These are phyloP conservation scores for Glarea lozoyensis DNA, from an alignment of 495 filamentous ascomycete species.

Conservation along the genomic window DNA sequence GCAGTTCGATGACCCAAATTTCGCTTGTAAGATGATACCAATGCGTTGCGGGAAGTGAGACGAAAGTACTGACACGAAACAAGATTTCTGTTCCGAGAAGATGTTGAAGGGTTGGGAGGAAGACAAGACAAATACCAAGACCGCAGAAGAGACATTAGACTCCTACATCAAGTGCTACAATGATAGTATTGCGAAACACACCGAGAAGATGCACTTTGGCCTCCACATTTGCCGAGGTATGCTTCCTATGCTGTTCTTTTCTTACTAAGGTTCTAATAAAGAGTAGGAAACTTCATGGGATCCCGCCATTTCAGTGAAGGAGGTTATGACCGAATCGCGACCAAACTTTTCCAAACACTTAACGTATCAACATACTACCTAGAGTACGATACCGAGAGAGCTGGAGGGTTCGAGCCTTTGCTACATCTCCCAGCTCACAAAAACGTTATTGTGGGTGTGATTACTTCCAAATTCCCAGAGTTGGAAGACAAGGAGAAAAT, in stretches of 20 bases:
- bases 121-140: constrained; percentile 38
- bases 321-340: constrained; percentile 71
- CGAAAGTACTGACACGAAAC: too few species aligned
- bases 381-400: constrained; percentile 70
- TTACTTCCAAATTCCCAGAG: constrained; percentile 65
- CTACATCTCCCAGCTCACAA: constrained; percentile 62
- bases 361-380: constrained; percentile 76
- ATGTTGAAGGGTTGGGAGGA: constrained; percentile 63
- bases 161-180: constrained; percentile 74
- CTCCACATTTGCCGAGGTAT: constrained; percentile 68
- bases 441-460: constrained; percentile 68
- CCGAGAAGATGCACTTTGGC: constrained; percentile 62
- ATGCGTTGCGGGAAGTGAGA: background rate
- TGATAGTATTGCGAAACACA: constrained; percentile 53
- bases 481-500: constrained; percentile 69
- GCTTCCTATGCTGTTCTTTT: background rate
- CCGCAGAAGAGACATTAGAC: constrained; percentile 58
- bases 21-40: constrained; percentile 53
- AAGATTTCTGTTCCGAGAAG: constrained; percentile 74
- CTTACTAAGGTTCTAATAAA: background rate
- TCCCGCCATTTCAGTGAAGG: constrained; percentile 72
- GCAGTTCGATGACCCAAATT: constrained; percentile 69
- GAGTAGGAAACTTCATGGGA: constrained; percentile 56
- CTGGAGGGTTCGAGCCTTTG: constrained; percentile 73
- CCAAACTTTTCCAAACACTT: constrained; percentile 68